Conservation (phyloP, 352 stramenopile genomes). For the Blastocystis sp. region DNA sequence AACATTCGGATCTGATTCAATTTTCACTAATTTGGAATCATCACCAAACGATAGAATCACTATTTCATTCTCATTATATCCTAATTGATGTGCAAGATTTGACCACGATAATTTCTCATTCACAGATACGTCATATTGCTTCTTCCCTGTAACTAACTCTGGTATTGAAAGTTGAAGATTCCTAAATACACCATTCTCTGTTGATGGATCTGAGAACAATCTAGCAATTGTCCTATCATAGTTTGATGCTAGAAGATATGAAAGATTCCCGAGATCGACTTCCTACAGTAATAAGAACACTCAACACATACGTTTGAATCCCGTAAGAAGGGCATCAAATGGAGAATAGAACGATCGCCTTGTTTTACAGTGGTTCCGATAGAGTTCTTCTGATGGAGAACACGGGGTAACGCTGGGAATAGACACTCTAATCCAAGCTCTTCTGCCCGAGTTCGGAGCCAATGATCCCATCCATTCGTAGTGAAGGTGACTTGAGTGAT, state of each 20-base stretch:
- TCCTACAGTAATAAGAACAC: background rate
- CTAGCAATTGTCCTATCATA: background rate
- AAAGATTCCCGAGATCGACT: background rate
- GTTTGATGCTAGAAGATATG: background rate
- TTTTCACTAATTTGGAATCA: background rate
- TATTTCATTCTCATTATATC: background rate
- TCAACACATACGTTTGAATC: background rate
- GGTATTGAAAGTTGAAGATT: background rate
- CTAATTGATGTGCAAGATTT: background rate
- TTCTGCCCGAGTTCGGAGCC: background rate
- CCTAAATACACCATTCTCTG: background rate
- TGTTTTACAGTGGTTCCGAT: background rate
- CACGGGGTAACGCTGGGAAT: background rate
- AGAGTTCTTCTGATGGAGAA: background rate
- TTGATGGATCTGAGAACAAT: background rate
- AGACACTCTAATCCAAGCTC: slow-evolving; percentile 5
- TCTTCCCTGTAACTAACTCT: background rate
- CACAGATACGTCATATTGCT: background rate
- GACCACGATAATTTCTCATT: background rate
- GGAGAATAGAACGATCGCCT: background rate
- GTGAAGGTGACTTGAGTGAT: background rate
- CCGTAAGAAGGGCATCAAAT: background rate
- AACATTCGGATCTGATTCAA: background rate
- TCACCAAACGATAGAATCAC: background rate
- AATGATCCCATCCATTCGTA: slow-evolving; percentile 43